phyloP scores from a whole-genome alignment of 1,139 yeast species.

The Blastobotrys raffinosifermentans region DNA sequence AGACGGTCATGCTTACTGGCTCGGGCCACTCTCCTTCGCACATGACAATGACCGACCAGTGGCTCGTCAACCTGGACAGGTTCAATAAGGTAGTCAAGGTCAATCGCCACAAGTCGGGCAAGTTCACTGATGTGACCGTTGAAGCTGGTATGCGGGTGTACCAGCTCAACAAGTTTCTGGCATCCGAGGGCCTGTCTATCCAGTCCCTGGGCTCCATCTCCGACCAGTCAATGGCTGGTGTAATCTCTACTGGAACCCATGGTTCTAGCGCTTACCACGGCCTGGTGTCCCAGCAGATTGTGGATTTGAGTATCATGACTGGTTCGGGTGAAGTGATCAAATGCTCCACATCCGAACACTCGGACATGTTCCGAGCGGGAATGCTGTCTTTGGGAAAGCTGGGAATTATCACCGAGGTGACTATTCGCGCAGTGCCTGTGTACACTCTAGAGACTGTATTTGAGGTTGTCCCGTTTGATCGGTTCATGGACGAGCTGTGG shows the following conservation, averaged over 20 bases:
- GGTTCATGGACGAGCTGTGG: conserved; percentile 59
- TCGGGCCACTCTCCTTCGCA: conserved; percentile 95
- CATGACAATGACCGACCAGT: conserved; percentile 79
- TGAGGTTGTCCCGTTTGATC: conserved; percentile 72
- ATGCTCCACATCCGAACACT: conserved; percentile 64
- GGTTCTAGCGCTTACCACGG: conserved; percentile 95
- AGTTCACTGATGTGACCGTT: conserved; percentile 82
- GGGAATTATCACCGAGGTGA: conserved; percentile 85
- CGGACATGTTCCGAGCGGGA: conserved; percentile 77
- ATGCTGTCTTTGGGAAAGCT: conserved; percentile 82
- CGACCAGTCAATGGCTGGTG: conserved; percentile 90
- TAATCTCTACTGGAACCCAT: conserved; percentile 93
- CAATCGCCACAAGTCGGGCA: conserved; percentile 41
- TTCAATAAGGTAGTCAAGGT: conserved; percentile 46
- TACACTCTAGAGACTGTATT: conserved; percentile 77
- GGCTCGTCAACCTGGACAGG: conserved; percentile 84
- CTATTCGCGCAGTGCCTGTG: conserved; percentile 75
- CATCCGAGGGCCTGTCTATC: conserved; percentile 61
- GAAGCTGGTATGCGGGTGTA: conserved; percentile 88
- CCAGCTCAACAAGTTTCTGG: conserved; percentile 66
- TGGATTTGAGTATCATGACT: conserved; percentile 57
- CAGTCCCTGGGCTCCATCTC: conserved; percentile 93
- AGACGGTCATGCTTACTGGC: conserved; percentile 81
- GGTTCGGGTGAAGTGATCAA: conserved; percentile 64
- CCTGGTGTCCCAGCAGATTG: conserved; percentile 80